Conservation (phyloP, 1,139 yeast species). For the Candida freyschussii region DNA sequence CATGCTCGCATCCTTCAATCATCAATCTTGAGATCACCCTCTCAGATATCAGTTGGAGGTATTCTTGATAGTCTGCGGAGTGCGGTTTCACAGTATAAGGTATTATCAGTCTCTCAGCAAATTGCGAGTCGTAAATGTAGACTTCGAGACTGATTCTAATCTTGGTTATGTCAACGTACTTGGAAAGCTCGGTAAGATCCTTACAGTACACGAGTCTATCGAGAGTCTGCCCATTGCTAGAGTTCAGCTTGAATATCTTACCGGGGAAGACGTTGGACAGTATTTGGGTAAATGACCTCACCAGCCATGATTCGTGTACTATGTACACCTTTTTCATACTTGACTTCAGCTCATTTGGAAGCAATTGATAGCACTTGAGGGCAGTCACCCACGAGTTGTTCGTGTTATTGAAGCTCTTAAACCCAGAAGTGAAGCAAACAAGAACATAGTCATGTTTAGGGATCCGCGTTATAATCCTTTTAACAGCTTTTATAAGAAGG, state of each 20-base stretch:
- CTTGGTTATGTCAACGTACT: conserved; percentile 64
- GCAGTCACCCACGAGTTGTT: conserved; percentile 67
- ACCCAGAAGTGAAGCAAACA: conserved; percentile 75
- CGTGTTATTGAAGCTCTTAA: conserved; percentile 46
- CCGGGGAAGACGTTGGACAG: conserved; percentile 55
- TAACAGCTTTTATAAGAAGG: conserved; percentile 36
- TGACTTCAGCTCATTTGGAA: conserved; percentile 55
- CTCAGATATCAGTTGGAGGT: conserved; percentile 33
- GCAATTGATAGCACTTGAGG: conserved; percentile 62
- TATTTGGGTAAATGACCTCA: conserved; percentile 73
- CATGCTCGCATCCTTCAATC: conserved; percentile 40
- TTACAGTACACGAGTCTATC: conserved; percentile 27
- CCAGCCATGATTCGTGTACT: conserved; percentile 91
- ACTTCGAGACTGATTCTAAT: conserved; percentile 74
- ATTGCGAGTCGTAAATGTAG: conserved; percentile 48
- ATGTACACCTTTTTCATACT: conserved; percentile 61
- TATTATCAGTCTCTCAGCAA: conserved; percentile 30
- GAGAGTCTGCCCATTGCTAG: conserved; percentile 11
- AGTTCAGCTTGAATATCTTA: conserved; percentile 32
- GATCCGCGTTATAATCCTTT: conserved; percentile 31
- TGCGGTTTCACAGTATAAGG: conserved; percentile 30
- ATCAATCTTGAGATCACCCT: conserved; percentile 45
- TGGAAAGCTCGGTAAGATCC: conserved; percentile 58
- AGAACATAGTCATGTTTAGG: conserved; percentile 60
- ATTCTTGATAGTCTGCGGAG: conserved; percentile 30